Percentiles rank a stretch among this genome's conserved stretches.
phyloP scores from a whole-genome alignment of 176 grass and related monocot genomes.

The Hyparrhenia diplandra region DNA sequence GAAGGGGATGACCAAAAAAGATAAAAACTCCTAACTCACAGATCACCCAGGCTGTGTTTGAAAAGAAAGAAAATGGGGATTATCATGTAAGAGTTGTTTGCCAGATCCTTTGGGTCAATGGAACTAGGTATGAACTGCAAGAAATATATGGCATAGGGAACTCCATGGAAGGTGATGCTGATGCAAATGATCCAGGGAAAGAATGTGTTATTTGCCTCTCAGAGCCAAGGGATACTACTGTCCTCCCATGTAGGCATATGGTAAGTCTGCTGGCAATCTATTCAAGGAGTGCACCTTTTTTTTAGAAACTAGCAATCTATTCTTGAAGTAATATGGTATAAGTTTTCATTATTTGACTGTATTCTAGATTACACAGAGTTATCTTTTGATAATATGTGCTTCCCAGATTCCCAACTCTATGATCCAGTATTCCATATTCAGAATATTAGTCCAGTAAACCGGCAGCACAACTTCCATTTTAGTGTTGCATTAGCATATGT shows the following conservation, averaged over 20 bases:
- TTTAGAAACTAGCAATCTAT: not conserved
- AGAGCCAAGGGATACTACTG: slow-evolving; percentile 94
- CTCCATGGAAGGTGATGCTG: slow-evolving; percentile 74
- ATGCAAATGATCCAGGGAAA: slow-evolving; percentile 89
- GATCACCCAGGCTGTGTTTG: slow-evolving; percentile 93
- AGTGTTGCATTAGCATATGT: not conserved
- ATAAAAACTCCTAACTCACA: slow-evolving; percentile 66
- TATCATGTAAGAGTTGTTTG: slow-evolving; percentile 77
- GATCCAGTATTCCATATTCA: not conserved
- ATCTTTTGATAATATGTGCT: not conserved
- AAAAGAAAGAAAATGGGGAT: slow-evolving; percentile 78
- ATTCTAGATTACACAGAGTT: not conserved
- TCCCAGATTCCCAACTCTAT: not conserved
- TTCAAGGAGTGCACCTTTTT: not conserved
- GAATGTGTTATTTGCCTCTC: slow-evolving; percentile 98
- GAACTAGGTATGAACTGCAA: slow-evolving; percentile 80
- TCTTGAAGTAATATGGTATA: not conserved
- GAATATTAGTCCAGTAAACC: not conserved
- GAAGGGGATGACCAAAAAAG: slow-evolving; percentile 60
- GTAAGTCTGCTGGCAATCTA: slow-evolving; percentile 35
- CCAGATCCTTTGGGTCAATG: slow-evolving; percentile 94
- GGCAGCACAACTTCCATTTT: not conserved
- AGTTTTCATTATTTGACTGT: not conserved
- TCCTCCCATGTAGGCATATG: slow-evolving; percentile 98
- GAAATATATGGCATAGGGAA: slow-evolving; percentile 99